phyloP scores from a whole-genome alignment of 2,329 filamentous ascomycete genomes.

The Fusarium chaquense region DNA sequence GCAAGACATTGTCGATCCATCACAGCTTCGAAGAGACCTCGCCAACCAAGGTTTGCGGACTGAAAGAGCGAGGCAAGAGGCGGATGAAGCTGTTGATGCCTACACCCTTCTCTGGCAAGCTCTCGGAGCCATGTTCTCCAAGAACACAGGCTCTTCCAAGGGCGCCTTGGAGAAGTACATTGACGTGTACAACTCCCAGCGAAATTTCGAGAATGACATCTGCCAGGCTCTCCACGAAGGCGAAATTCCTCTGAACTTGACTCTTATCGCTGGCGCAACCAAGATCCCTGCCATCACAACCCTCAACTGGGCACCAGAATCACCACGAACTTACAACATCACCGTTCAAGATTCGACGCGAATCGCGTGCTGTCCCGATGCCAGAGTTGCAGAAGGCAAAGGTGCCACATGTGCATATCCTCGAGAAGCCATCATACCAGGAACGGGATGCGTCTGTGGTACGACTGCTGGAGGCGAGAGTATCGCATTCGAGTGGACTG shows the following conservation, averaged over 20 bases:
- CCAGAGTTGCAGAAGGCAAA: slow-evolving; percentile 40
- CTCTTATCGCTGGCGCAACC: slow-evolving; percentile 50
- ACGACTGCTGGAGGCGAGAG: slow-evolving; percentile 42
- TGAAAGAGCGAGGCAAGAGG: slow-evolving; percentile 35
- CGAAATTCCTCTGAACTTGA: slow-evolving; percentile 51
- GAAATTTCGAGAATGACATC: slow-evolving; percentile 51
- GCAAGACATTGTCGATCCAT: slow-evolving; percentile 48
- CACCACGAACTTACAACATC: slow-evolving; percentile 47
- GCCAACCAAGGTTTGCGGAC: slow-evolving; percentile 40
- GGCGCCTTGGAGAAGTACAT: slow-evolving; percentile 51
- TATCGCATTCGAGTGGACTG: slow-evolving; percentile 51
- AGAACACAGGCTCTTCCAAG: slow-evolving; percentile 21
- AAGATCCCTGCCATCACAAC: slow-evolving; percentile 47
- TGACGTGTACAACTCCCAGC: slow-evolving; percentile 48
- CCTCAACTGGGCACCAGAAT: slow-evolving; percentile 49
- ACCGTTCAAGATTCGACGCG: slow-evolving; percentile 52
- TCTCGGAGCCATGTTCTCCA: slow-evolving; percentile 51
- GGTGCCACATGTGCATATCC: slow-evolving; percentile 50
- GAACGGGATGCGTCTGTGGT: slow-evolving; percentile 54
- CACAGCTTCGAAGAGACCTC: slow-evolving; percentile 46
- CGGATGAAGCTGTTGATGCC: slow-evolving; percentile 45
- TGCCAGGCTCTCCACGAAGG: slow-evolving; percentile 52
- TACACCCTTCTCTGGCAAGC: slow-evolving; percentile 50
- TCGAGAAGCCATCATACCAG: slow-evolving; percentile 45
- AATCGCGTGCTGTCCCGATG: slow-evolving; percentile 52